Evolutionary conservation across 2,329 filamentous ascomycete genomes (phyloP).

Genomic region (Cryphonectria radicalis): DNA sequence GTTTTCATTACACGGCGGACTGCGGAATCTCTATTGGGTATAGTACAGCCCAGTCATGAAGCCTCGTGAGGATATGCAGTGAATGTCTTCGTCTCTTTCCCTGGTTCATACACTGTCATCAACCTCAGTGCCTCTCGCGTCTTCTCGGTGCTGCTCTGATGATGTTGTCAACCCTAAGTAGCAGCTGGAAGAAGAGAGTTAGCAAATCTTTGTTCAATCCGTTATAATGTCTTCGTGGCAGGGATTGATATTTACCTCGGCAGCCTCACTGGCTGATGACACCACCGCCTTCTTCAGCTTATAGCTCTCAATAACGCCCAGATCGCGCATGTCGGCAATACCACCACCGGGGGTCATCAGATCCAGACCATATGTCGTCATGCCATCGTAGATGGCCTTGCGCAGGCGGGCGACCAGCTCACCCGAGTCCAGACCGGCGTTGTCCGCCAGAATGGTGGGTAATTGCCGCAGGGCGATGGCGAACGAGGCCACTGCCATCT

Average conservation of each 20-base stretch:
- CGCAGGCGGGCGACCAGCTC: slow-evolving; percentile 90
- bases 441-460: slow-evolving; percentile 95
- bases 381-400: slow-evolving; percentile 92
- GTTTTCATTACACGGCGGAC: slow-evolving; percentile 29
- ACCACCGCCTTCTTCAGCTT: slow-evolving; percentile 99
- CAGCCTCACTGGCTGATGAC: slow-evolving; percentile 92
- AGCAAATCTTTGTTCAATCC: slow-evolving; percentile 35
- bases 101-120: slow-evolving; percentile 8
- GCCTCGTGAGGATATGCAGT: not conserved
- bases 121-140: slow-evolving; percentile 72
- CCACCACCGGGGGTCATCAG: slow-evolving; percentile 87
- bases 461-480: slow-evolving; percentile 88
- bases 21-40: slow-evolving; percentile 30
- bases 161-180: slow-evolving; percentile 96
- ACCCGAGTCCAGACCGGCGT: slow-evolving; percentile 93
- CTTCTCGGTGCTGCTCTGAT: slow-evolving; percentile 89
- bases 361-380: slow-evolving; percentile 90
- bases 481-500: slow-evolving; percentile 89
- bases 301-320: slow-evolving; percentile 96
- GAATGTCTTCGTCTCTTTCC: slow-evolving; percentile 1
- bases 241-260: slow-evolving; percentile 70
- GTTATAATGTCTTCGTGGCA: not conserved
- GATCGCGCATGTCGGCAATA: slow-evolving; percentile 92
- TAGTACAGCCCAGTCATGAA: slow-evolving; percentile 29
- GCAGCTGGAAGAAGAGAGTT: slow-evolving; percentile 58